Base-by-base conservation (phyloP, 345 rosid genomes). In the Erysimum cheiranthoides region DNA sequence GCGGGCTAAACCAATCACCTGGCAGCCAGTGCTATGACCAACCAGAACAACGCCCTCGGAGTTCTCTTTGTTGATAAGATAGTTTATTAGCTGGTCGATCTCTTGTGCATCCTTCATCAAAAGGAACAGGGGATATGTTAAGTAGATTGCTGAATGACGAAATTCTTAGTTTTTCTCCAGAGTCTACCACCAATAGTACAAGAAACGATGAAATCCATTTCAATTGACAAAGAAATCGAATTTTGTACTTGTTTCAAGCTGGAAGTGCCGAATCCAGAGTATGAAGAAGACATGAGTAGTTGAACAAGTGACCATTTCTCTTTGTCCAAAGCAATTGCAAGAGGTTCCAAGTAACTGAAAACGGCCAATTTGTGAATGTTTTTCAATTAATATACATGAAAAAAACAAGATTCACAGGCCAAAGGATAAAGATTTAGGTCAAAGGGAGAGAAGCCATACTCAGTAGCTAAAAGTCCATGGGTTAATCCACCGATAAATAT, bases 261-360 rank as follows among this genome's bases (percentile, higher is more conserved):
- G 85, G 97, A 89, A 72, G 88, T 90, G 75, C 99, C 97, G 18
- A 84, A 94, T 81, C 99, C 97, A 80, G 75, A 72, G 73, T 92
- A 94, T 3, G 99, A 94, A 61, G 97, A 92, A 11, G 97, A 88
- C 90, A 94, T 82, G 28, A 90, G 85, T 28, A 92, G 67, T 59
- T 94, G 97, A 77, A 94, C 97, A 79, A 94, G 92, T 13, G 99
- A 92, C 96, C 99, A 92, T 79, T 90, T 88, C 83, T 92, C 99
- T 65, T 80, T 86, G 77, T 90, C 97, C 90, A 92, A 81, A 78
- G 97, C 96, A 75, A 86, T 78, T 30, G 97, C 93, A 76, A 95
- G 90, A 81, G 99, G 96, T 73, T 95, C 96, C 85, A 92, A 88
- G 85, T 90, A 95, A 54, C 97, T 95, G 83, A 75, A 75, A 81